These are phyloP conservation scores for Jimgerdemannia lactiflua DNA, from an alignment of 192 early-diverging fungal genomes.

Conservation along the genomic window DNA sequence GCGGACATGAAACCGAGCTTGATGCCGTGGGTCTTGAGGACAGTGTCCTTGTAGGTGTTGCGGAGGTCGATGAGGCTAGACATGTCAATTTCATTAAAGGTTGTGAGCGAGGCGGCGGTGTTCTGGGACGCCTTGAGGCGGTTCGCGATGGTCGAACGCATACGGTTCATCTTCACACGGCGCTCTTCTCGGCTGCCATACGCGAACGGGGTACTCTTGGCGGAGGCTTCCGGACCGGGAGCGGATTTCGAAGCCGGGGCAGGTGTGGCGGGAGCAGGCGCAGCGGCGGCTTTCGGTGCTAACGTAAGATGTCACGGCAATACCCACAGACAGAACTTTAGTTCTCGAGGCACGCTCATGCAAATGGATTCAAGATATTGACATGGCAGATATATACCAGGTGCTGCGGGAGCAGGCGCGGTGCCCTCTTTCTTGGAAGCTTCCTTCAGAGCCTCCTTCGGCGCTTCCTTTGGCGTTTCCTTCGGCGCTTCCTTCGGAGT, in stretches of 20 bases:
- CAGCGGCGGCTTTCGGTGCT: slow-evolving; percentile 28
- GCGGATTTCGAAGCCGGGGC: slow-evolving; percentile 33
- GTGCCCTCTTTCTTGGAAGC: slow-evolving; percentile 31
- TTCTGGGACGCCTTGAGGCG: slow-evolving; percentile 97
- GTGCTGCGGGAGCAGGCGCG: slow-evolving; percentile 32
- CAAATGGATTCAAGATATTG: no score
- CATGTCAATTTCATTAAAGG: slow-evolving; percentile 99
- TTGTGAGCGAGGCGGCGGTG: slow-evolving; percentile 95
- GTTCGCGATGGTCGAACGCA: slow-evolving; percentile 92
- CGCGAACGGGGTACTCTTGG: slow-evolving; percentile 17
- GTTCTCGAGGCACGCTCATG: background rate
- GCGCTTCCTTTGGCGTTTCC: slow-evolving; percentile 28
- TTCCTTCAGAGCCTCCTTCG: slow-evolving; percentile 14
- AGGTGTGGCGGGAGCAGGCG: slow-evolving; percentile 32
- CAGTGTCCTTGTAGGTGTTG: slow-evolving; percentile 89
- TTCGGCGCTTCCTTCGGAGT: slow-evolving; percentile 25
- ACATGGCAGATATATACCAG: background rate
- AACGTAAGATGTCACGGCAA: slow-evolving; percentile 5
- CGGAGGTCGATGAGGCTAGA: slow-evolving; percentile 91
- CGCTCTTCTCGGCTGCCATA: slow-evolving; percentile 31
- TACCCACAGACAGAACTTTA: slow-evolving; percentile 5
- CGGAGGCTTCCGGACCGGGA: slow-evolving; percentile 44
- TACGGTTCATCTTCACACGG: slow-evolving; percentile 93
- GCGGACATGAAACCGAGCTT: slow-evolving; percentile 99
- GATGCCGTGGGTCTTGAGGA: slow-evolving; percentile 91